Evolutionary conservation across 2,329 filamentous ascomycete genomes (phyloP).

Genomic region (Periconia sp.): DNA sequence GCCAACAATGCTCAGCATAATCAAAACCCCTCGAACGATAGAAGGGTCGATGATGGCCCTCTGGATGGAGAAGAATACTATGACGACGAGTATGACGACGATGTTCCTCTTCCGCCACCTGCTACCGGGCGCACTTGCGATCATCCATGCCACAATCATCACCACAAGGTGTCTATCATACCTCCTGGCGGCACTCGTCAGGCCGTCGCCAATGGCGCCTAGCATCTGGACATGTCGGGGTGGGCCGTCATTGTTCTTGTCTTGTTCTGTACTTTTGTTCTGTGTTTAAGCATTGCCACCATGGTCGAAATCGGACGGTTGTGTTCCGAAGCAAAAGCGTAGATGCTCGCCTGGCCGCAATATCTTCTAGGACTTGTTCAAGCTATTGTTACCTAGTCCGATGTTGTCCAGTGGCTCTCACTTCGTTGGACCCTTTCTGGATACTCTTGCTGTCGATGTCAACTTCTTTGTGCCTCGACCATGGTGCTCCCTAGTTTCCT

Average conservation of each 20-base stretch:
- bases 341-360: no score
- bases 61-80: slow-evolving; percentile 43
- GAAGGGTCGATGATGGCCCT: slow-evolving; percentile 37
- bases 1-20: slow-evolving; percentile 37
- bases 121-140: slow-evolving; percentile 31
- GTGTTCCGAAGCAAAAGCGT: no score
- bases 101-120: slow-evolving; percentile 19
- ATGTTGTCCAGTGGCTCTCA: no score
- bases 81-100: slow-evolving; percentile 45
- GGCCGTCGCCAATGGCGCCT: slow-evolving; percentile 35
- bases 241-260: slow-evolving; percentile 47
- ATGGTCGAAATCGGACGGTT: slow-evolving; percentile 18
- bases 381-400: no score
- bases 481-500: not conserved
- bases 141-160: slow-evolving; percentile 38
- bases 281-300: slow-evolving; percentile 35
- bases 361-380: no score
- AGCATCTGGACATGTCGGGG: slow-evolving; percentile 46
- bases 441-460: not conserved
- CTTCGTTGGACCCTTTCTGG: slow-evolving; percentile 1
- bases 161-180: slow-evolving; percentile 30
- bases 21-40: slow-evolving; percentile 41
- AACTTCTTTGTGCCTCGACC: not conserved
- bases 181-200: slow-evolving; percentile 33
- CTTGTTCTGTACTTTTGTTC: slow-evolving; percentile 35